Conservation (phyloP, 2,329 filamentous ascomycete species). For the Phoma sp. region DNA sequence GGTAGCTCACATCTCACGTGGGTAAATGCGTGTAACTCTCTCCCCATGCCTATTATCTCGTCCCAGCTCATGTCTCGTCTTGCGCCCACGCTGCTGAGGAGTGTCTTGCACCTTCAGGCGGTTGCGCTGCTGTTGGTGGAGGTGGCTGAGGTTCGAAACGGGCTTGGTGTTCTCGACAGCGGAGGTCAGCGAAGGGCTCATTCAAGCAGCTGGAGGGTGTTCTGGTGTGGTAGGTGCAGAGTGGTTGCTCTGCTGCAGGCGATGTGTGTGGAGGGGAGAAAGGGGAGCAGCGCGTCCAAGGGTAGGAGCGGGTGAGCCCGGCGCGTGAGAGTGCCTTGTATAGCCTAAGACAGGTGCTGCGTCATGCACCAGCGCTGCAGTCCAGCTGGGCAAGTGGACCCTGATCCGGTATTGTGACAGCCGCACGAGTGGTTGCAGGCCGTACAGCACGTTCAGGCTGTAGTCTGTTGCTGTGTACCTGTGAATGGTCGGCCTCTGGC, state of each 20-base stretch:
- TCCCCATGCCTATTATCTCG: slow-evolving; percentile 44
- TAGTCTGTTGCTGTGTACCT: slow-evolving; percentile 17
- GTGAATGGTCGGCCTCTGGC: slow-evolving; percentile 5
- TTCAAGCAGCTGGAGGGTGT: slow-evolving; percentile 38
- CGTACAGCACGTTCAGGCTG: slow-evolving; percentile 6
- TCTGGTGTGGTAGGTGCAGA: slow-evolving; percentile 12
- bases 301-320: slow-evolving; percentile 17
- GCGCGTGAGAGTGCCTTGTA: slow-evolving; percentile 24
- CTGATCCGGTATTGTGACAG: slow-evolving; percentile 23
- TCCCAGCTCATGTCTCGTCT: slow-evolving; percentile 50
- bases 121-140: slow-evolving; percentile 45
- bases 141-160: slow-evolving; percentile 43
- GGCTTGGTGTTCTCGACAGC: slow-evolving; percentile 38
- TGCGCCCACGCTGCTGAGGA: slow-evolving; percentile 43
- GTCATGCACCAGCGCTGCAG: slow-evolving; percentile 32
- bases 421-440: slow-evolving; percentile 4
- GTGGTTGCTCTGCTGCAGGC: slow-evolving; percentile 17
- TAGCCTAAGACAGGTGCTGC: slow-evolving; percentile 28
- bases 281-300: slow-evolving; percentile 6
- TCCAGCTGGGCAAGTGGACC: slow-evolving; percentile 22
- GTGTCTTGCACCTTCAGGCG: slow-evolving; percentile 44
- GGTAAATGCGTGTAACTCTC: slow-evolving; percentile 49
- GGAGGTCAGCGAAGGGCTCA: slow-evolving; percentile 47
- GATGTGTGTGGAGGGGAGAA: slow-evolving; percentile 12
- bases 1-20: slow-evolving; percentile 47